A percentile compares a stretch with the other conserved stretches of the same genome.
Evolutionary conservation across 768 basidiomycete genomes (phyloP).

Genomic region (Kwoniella dejecticola): DNA sequence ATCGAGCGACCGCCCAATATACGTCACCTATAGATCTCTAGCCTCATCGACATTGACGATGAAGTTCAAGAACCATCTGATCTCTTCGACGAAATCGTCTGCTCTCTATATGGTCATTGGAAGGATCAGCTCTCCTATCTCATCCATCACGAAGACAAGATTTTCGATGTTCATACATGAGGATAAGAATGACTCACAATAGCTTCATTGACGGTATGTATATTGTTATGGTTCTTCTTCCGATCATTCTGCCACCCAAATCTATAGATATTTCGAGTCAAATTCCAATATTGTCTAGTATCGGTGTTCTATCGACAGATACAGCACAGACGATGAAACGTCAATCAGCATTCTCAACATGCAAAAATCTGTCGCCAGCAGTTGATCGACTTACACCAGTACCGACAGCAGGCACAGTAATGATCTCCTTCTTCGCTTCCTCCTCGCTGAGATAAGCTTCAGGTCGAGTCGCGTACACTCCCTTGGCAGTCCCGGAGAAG

Average conservation of each 20-base stretch:
- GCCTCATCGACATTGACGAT: slow-evolving; percentile 46
- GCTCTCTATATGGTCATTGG: slow-evolving; percentile 28
- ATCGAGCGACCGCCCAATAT: too few species aligned
- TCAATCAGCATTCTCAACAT: too few species aligned
- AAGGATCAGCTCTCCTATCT: too few species aligned
- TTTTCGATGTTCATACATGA: too few species aligned
- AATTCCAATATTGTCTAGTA: slow-evolving; percentile 50
- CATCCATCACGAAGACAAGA: too few species aligned
- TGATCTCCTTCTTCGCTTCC: slow-evolving; percentile 25
- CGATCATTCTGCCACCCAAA: slow-evolving; percentile 32
- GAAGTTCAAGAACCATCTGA: slow-evolving; percentile 45
- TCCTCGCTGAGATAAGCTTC: slow-evolving; percentile 21
- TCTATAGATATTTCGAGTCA: slow-evolving; percentile 52
- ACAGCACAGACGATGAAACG: too few species aligned
- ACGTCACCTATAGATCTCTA: slow-evolving; percentile 24
- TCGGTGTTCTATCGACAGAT: slow-evolving; percentile 40
- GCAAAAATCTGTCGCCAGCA: not conserved
- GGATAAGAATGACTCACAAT: slow-evolving; percentile 21
- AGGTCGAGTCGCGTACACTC: slow-evolving; percentile 27
- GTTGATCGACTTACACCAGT: slow-evolving; percentile 18
- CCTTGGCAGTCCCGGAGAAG: slow-evolving; percentile 23
- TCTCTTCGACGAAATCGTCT: slow-evolving; percentile 35
- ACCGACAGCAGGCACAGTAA: slow-evolving; percentile 26
- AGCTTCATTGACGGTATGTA: slow-evolving; percentile 57
- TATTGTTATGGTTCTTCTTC: slow-evolving; percentile 25